Conservation (phyloP, 768 basidiomycete species). For the Pholiota conissans region DNA sequence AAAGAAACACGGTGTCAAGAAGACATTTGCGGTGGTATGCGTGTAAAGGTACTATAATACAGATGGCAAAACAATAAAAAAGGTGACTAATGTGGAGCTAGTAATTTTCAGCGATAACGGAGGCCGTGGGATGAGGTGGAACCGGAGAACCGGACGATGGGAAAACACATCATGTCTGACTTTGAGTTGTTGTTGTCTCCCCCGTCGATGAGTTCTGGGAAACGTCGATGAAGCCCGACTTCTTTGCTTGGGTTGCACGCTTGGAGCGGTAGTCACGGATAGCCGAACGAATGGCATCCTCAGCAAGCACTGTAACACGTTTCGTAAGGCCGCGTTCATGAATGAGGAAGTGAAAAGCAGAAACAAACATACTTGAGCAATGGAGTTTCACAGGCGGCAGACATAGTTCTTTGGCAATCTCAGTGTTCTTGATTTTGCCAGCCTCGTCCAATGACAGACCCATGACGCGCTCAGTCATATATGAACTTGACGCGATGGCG, state of each 20-base stretch:
- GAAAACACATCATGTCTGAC: slow-evolving; percentile 25
- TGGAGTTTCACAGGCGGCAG: slow-evolving; percentile 96
- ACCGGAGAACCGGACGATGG: slow-evolving; percentile 9
- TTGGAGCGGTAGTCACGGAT: slow-evolving; percentile 95
- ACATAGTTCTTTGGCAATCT: slow-evolving; percentile 96
- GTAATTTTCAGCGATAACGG: slow-evolving; percentile 16
- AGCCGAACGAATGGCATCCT: slow-evolving; percentile 98
- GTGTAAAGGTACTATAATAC: slow-evolving; percentile 28
- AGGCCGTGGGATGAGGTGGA: slow-evolving; percentile 9
- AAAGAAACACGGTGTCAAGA: background rate
- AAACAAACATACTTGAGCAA: slow-evolving; percentile 75
- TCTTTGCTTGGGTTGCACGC: slow-evolving; percentile 56
- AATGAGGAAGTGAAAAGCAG: slow-evolving; percentile 7
- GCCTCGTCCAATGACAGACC: slow-evolving; percentile 93
- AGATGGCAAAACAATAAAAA: slow-evolving; percentile 20
- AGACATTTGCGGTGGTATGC: slow-evolving; percentile 18
- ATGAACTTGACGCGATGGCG: slow-evolving; percentile 96
- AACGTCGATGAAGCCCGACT: slow-evolving; percentile 71
- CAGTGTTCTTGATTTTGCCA: slow-evolving; percentile 96
- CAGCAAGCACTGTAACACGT: slow-evolving; percentile 73
- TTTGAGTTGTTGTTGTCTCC: slow-evolving; percentile 46
- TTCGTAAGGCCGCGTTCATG: background rate
- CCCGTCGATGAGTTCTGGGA: slow-evolving; percentile 55
- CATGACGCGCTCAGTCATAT: slow-evolving; percentile 98
- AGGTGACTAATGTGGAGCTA: slow-evolving; percentile 14